Evolutionary conservation across 441 rosid species (phyloP).

Genomic region (Eruca vesicaria): DNA sequence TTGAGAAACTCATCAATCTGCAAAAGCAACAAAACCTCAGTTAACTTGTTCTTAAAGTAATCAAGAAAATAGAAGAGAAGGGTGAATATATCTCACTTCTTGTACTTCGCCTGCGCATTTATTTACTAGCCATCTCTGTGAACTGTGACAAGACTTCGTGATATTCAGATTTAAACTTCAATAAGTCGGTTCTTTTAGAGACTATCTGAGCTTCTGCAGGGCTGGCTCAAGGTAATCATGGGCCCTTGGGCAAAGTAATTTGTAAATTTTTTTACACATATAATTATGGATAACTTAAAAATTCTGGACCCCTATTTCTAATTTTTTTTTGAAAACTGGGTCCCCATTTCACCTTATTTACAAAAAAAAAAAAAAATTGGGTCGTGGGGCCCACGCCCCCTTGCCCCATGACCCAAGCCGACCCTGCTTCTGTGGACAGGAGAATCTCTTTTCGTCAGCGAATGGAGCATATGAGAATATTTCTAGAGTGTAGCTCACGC

Average conservation of each 20-base stretch:
- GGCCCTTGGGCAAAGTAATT: too few species aligned
- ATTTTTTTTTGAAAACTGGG: too few species aligned
- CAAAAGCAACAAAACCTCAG: constrained; percentile 1
- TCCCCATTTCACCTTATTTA: too few species aligned
- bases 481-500: constrained; percentile 83
- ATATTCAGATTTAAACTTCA: constrained; percentile 85
- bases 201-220: constrained; percentile 63
- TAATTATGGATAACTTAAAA: too few species aligned
- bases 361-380: too few species aligned
- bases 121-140: constrained; percentile 86
- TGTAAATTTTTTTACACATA: too few species aligned
- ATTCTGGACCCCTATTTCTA: too few species aligned
- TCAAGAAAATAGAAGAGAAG: neutral
- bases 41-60: neutral
- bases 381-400: too few species aligned
- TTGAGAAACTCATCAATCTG: constrained; percentile 88
- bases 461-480: constrained; percentile 81
- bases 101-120: constrained; percentile 87
- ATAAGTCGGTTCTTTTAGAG: constrained; percentile 68
- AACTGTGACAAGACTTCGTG: constrained; percentile 87
- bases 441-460: constrained; percentile 59
- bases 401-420: too few species aligned
- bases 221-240: too few species aligned
- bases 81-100: constrained; percentile 43
- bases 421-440: constrained; percentile 40